Base-by-base conservation (phyloP, 768 basidiomycete species). In the Dentipellis fragilis region DNA sequence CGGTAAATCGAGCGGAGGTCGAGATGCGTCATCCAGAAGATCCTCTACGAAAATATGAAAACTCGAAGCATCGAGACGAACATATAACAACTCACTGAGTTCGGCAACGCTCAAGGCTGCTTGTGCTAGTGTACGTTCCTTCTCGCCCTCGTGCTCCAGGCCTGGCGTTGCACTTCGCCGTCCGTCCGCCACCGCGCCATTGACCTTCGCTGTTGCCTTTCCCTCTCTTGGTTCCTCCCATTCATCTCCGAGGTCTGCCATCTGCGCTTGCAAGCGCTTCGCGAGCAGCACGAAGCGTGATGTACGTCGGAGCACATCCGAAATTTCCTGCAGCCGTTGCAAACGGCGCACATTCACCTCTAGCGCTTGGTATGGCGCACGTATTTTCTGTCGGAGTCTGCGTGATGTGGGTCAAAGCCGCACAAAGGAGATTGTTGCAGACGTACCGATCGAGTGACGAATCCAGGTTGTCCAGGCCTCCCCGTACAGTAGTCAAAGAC, bases 21-120 rank as follows among this genome's bases (percentile, higher is more conserved):
- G 21, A 49, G 38, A 14, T 14, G 51, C 47, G 17, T 40, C 54
- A 16, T 62, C 57, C 52, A 63, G 50, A 45, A 62, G 53, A 45
- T 61, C 60, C 16, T 54, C 47, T 21, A 50, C 6, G 37, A 1
- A 10, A 21, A 11, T 42, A 12, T 35, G 0, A 8, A 3, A 4
- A 42, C 3, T 42, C 3, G 2, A 3, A 29, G 29, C 29, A 29
- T 29, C 29, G 29, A 29, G n/a, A 45, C 19, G n/a, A 19, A 7
- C 42, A 29, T 50, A 22, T 35, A 38, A 23, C 23, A 21, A 72
- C 85, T 62, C 58, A 91, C 93, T 77, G 45, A 98, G 74, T 68
- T 99, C 95, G 0, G 94, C 91, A 9, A 98, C 84, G 39, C 84
- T 93, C 63, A 97, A 72, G n/a, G 94, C 95, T 2, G 95, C 94